Base-by-base conservation (phyloP, 208 protist species). In the Strigomonas galati region DNA sequence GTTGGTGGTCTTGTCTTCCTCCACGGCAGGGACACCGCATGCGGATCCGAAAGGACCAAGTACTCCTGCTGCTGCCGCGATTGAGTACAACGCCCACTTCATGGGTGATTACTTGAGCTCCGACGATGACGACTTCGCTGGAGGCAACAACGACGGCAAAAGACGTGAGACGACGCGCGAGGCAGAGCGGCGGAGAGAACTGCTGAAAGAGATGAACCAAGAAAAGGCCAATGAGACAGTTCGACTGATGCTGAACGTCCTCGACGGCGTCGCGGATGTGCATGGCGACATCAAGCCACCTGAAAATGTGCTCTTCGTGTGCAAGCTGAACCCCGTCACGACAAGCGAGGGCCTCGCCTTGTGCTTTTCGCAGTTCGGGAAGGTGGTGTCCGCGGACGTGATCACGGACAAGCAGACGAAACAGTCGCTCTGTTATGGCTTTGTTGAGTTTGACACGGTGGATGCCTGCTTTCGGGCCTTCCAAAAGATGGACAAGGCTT, bases 251-350 rank as follows among this genome's bases (percentile, higher is more conserved):
- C 78, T 99, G 17, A 96, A 98, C 46, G 92, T 99, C 63, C 67
- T 99, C 9, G 97, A 98, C 44, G 98, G 98, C 40, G 68, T 99
- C 15, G 94, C 97, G 0, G 89, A 98, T 66, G 87, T 89, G 0
- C 52, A 74, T 0, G 82, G 78, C 19, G 97, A 99, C 27, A 65
- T 98, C 7, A 84, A 82, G 60, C 98, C 98, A 9, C 96, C 97
- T 0, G 98, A 99, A 21, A 99, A 98, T 68, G 97, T 99, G 1
- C 85, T 99, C 17, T 99, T 99, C 74, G 97, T 99, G 21, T 99
- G 97, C 83, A 98, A 98, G 81, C 82, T 99, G 28, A 99, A 99
- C 72, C 97, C 98, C 0, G 72, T 92, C 14, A 99, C 98, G 14
- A 84, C 84, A 6, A 79, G 94, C 17, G 94, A 97, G 27, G 98